Evolutionary conservation across 225 moss, liverwort and hornwort species (phyloP).

Genomic region (Climacium dendroides): DNA sequence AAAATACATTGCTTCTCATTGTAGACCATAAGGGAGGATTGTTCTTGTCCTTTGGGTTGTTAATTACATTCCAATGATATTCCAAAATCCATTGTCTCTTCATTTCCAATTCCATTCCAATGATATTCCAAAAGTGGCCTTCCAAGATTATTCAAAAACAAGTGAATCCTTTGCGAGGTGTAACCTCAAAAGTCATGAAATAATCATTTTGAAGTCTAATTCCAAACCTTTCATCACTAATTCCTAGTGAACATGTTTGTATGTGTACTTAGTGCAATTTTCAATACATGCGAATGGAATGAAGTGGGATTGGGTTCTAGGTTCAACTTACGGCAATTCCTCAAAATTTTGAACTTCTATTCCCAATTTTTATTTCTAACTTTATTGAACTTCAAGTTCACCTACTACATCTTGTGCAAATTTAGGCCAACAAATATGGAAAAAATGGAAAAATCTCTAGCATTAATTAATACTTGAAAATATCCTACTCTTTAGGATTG

Average conservation of each 20-base stretch:
- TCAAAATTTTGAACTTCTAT: background rate
- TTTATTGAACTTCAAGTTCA: background rate
- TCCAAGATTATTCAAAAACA: background rate
- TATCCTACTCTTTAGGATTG: too few species aligned
- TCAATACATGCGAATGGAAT: too few species aligned
- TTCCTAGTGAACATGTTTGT: accelerated
- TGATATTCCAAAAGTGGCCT: too few species aligned
- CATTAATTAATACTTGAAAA: background rate
- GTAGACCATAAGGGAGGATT: background rate
- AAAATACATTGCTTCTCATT: background rate
- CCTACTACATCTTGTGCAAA: background rate
- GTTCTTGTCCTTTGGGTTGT: background rate
- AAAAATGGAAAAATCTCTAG: background rate
- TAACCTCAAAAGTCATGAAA: background rate
- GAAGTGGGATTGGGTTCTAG: background rate
- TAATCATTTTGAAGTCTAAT: background rate
- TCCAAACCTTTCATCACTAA: background rate
- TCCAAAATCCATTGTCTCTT: too few species aligned
- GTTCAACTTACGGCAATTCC: too few species aligned
- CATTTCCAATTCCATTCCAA: too few species aligned
- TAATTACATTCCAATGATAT: too few species aligned
- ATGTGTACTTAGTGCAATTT: too few species aligned
- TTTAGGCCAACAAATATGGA: background rate
- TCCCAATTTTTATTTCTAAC: background rate
- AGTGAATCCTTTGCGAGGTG: background rate